Conservation (phyloP, 2,329 filamentous ascomycete species). For the Aaosphaeria arxii region DNA sequence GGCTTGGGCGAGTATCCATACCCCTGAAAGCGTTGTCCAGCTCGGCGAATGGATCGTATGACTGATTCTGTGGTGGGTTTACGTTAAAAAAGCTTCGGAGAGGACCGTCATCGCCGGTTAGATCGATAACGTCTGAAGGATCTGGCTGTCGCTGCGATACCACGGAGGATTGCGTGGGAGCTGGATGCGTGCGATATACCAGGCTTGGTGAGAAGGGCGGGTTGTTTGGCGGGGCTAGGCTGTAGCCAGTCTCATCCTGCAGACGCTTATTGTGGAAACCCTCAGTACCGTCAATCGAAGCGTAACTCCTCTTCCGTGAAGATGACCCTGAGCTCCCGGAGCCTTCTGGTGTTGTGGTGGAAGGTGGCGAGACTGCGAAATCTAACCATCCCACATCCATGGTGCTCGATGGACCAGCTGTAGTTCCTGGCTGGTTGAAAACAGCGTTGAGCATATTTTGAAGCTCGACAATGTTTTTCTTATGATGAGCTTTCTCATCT, state of each 20-base stretch:
- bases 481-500: background rate
- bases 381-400: too few relatives aligned
- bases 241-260: constrained; percentile 1
- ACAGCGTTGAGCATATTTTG: background rate
- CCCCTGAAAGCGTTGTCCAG: constrained; percentile 9
- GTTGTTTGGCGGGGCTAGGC: constrained; percentile 13
- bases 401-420: background rate
- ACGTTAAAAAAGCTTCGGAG: background rate
- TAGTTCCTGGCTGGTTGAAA: background rate
- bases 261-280: constrained; percentile 21
- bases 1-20: background rate
- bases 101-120: constrained; percentile 19
- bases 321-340: constrained; percentile 1
- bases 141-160: background rate
- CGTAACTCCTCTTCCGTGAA: constrained; percentile 24
- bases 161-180: background rate
- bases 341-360: background rate
- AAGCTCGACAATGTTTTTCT: background rate
- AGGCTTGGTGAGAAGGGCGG: constrained; percentile 16
- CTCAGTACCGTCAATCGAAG: constrained; percentile 5
- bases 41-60: constrained; percentile 20
- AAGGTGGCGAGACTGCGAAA: background rate
- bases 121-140: constrained; percentile 12
- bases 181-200: background rate
- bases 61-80: constrained; percentile 2